Percentiles rank a stretch among this genome's conserved stretches.
Evolutionary conservation across 192 early-diverging fungal species (phyloP).

Genomic region (Entomortierella chlamydospora): DNA sequence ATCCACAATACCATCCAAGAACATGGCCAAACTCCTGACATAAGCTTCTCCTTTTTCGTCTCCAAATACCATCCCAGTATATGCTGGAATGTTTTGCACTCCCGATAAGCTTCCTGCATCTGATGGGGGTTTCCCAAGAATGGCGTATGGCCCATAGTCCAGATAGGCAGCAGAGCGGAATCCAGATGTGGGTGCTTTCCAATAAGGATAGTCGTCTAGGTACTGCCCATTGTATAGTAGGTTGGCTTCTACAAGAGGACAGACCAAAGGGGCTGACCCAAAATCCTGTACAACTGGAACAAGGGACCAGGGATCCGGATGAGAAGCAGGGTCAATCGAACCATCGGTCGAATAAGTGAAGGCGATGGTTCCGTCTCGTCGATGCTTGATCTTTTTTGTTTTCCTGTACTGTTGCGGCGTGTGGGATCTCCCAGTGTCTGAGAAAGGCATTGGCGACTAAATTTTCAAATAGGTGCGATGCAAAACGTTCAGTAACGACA

Average conservation of each 20-base stretch:
- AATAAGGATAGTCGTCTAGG: slow-evolving; percentile 48
- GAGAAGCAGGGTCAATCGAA: slow-evolving; percentile 50
- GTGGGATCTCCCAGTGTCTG: slow-evolving; percentile 30
- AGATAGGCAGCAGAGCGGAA: slow-evolving; percentile 20
- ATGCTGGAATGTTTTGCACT: slow-evolving; percentile 51
- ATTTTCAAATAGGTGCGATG: not conserved
- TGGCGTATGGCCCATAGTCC: slow-evolving; percentile 55
- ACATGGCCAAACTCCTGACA: slow-evolving; percentile 64
- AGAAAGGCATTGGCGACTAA: slow-evolving; percentile 41
- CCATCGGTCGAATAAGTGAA: slow-evolving; percentile 44
- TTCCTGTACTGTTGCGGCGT: slow-evolving; percentile 53
- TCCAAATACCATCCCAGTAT: slow-evolving; percentile 66
- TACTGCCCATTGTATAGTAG: slow-evolving; percentile 24
- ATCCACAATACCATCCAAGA: slow-evolving; percentile 52
- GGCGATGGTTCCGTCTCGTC: slow-evolving; percentile 49
- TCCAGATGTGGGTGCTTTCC: slow-evolving; percentile 7
- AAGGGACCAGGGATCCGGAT: slow-evolving; percentile 53
- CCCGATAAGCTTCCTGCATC: slow-evolving; percentile 14
- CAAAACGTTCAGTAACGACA: too few relatives aligned
- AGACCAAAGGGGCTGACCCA: slow-evolving; percentile 26
- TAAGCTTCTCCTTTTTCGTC: slow-evolving; percentile 71
- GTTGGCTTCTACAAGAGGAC: slow-evolving; percentile 8
- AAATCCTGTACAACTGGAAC: slow-evolving; percentile 31
- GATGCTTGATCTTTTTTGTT: slow-evolving; percentile 48
- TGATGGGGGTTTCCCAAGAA: slow-evolving; percentile 20